Percentiles rank a stretch among this genome's conserved stretches.
These are phyloP conservation scores for Xylaria scruposa DNA, from an alignment of 495 filamentous ascomycete species.

Conservation along the genomic window DNA sequence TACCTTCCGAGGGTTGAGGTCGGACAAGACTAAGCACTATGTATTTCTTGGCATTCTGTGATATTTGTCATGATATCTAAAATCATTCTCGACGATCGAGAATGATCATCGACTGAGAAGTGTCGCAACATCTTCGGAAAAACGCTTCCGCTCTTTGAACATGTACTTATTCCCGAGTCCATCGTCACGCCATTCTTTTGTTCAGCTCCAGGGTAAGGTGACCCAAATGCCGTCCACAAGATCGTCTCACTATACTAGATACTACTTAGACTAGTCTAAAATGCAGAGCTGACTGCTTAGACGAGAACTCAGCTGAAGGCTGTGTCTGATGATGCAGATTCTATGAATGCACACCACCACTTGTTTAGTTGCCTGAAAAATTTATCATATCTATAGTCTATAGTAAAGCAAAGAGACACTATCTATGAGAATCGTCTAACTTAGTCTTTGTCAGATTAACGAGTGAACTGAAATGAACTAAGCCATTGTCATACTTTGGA, in stretches of 20 bases:
- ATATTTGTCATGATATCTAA: slow-evolving; percentile 12
- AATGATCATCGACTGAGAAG: background rate
- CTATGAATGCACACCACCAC: background rate
- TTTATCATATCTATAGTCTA: background rate
- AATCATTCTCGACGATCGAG: background rate
- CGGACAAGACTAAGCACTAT: background rate
- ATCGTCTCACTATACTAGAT: background rate
- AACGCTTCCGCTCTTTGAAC: background rate
- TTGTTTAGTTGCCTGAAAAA: background rate
- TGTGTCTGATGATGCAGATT: background rate
- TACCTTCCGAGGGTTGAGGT: background rate
- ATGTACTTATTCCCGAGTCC: background rate
- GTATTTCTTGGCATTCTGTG: slow-evolving; percentile 3
- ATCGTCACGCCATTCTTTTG: background rate
- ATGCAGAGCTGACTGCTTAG: background rate
- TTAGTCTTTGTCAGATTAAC: background rate
- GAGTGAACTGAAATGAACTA: background rate
- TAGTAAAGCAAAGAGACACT: background rate
- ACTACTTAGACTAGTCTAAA: background rate
- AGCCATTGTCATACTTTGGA: background rate
- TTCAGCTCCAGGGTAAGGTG: background rate
- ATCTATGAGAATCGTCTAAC: background rate
- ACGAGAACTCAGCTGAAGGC: slow-evolving; percentile 12
- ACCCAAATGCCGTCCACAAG: background rate
- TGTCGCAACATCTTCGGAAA: background rate